Percentiles rank a stretch among this genome's conserved stretches.
Evolutionary conservation across 805 yeast species (phyloP).

Genomic region (Candida insectorum): DNA sequence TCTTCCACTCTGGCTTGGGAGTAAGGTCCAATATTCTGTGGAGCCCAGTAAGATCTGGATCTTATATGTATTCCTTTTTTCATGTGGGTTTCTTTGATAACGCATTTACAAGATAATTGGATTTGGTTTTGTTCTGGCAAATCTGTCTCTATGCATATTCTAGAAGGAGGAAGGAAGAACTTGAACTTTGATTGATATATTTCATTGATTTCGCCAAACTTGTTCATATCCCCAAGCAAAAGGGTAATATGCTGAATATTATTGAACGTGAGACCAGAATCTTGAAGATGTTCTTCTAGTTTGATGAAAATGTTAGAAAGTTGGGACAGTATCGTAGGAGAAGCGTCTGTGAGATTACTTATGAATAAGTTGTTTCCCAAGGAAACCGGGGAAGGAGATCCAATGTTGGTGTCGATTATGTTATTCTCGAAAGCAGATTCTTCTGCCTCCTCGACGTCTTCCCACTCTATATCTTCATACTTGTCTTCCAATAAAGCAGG

Average conservation of each 20-base stretch:
- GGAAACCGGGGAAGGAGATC: not conserved
- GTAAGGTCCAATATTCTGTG: slow-evolving; percentile 96
- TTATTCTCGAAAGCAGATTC: not conserved
- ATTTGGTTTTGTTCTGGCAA: slow-evolving; percentile 35
- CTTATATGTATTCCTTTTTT: slow-evolving; percentile 85
- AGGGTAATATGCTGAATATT: slow-evolving; percentile 61
- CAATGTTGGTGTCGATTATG: too few species aligned
- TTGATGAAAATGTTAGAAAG: slow-evolving; percentile 46
- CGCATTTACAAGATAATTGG: slow-evolving; percentile 58
- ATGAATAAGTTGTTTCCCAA: slow-evolving; percentile 16
- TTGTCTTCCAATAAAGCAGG: slow-evolving; percentile 42
- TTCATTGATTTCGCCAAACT: slow-evolving; percentile 59
- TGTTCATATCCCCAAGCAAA: slow-evolving; percentile 58
- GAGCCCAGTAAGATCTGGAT: slow-evolving; percentile 96
- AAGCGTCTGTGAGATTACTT: slow-evolving; percentile 24
- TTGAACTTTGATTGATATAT: slow-evolving; percentile 57
- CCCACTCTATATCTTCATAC: slow-evolving; percentile 32
- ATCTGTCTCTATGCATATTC: slow-evolving; percentile 74
- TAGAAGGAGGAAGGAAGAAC: slow-evolving; percentile 75
- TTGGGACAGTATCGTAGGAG: slow-evolving; percentile 35
- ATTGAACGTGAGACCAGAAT: slow-evolving; percentile 31
- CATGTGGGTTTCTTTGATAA: slow-evolving; percentile 25
- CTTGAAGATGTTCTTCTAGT: slow-evolving; percentile 30
- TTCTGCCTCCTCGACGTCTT: slow-evolving; percentile 8
- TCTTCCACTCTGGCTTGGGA: slow-evolving; percentile 72